Conservation (phyloP, 371 early-diverging fungal species). For the Batrachochytrium dendrobatidis region DNA sequence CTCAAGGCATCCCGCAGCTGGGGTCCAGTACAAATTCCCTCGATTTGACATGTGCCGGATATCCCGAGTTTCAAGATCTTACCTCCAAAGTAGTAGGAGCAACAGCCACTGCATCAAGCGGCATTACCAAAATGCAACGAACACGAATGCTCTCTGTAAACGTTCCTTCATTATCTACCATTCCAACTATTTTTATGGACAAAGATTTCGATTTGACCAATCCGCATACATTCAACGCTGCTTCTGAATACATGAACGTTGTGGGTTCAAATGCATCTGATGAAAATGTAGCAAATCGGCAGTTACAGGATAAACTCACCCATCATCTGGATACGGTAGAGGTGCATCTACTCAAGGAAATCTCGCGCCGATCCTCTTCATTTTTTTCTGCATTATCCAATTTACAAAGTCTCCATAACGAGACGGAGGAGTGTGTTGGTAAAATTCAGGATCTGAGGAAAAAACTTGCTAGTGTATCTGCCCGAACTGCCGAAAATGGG, state of each 20-base stretch:
- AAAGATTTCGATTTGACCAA: slow-evolving; percentile 76
- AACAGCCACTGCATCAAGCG: neutral
- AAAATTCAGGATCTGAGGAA: slow-evolving; percentile 71
- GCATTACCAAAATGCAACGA: slow-evolving; percentile 9
- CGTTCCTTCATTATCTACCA: slow-evolving; percentile 52
- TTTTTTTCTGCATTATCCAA: slow-evolving; percentile 91
- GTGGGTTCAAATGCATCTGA: slow-evolving; percentile 14
- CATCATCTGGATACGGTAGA: slow-evolving; percentile 88
- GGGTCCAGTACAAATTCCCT: slow-evolving; percentile 8
- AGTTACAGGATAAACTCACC: slow-evolving; percentile 81
- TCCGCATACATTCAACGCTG: slow-evolving; percentile 80
- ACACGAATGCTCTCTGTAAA: slow-evolving; percentile 25
- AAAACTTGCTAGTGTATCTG: slow-evolving; percentile 54
- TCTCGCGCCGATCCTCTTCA: slow-evolving; percentile 77
- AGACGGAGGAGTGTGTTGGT: slow-evolving; percentile 75
- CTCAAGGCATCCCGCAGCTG: slow-evolving; percentile 40
- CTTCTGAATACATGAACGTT: slow-evolving; percentile 51
- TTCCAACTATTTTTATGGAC: slow-evolving; percentile 82
- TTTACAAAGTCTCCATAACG: slow-evolving; percentile 79
- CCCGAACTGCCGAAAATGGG: slow-evolving; percentile 63
- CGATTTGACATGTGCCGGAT: slow-evolving; percentile 17
- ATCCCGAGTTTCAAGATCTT: slow-evolving; percentile 20
- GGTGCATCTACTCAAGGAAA: slow-evolving; percentile 81
- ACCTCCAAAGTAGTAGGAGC: slow-evolving; percentile 14
- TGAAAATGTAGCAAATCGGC: slow-evolving; percentile 48